phyloP scores from a whole-genome alignment of 192 early-diverging fungal genomes.

The Linnemannia schmuckeri region DNA sequence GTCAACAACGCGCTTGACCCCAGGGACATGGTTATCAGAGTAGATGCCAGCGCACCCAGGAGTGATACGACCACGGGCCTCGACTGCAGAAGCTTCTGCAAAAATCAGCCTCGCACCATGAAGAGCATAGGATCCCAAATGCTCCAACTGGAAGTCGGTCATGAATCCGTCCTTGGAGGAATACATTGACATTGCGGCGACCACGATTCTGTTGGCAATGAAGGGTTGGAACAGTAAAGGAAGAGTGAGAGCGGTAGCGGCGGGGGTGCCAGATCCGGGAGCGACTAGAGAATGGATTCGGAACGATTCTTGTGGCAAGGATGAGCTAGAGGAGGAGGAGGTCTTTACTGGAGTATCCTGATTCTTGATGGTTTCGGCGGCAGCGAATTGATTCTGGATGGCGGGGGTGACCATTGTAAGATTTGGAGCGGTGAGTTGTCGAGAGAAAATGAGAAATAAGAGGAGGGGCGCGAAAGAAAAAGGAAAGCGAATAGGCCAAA shows the following conservation, averaged over 20 bases:
- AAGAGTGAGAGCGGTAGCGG: conserved; percentile 21
- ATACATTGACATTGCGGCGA: conserved; percentile 91
- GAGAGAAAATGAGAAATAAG: neutral
- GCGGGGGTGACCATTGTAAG: neutral
- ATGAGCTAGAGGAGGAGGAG: neutral
- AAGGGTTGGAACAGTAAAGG: conserved; percentile 75
- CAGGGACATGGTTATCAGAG: conserved; percentile 80
- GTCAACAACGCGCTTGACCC: conserved; percentile 69
- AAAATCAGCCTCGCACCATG: conserved; percentile 84
- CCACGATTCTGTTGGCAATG: conserved; percentile 80
- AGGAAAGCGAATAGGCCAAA: neutral
- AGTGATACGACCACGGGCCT: conserved; percentile 80
- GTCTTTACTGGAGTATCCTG: conserved; percentile 1
- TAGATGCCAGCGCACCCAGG: conserved; percentile 85
- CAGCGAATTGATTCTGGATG: neutral
- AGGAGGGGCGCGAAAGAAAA: neutral
- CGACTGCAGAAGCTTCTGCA: conserved; percentile 82
- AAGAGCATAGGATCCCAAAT: conserved; percentile 77
- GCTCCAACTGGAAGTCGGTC: conserved; percentile 76
- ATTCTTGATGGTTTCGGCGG: neutral
- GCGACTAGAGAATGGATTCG: conserved; percentile 16
- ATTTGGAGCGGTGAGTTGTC: neutral
- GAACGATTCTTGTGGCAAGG: conserved; percentile 28
- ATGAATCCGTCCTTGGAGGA: conserved; percentile 73
- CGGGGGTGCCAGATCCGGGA: conserved; percentile 28